phyloP scores from a whole-genome alignment of 2,329 filamentous ascomycete species.

The Cordyceps pruinosa region DNA sequence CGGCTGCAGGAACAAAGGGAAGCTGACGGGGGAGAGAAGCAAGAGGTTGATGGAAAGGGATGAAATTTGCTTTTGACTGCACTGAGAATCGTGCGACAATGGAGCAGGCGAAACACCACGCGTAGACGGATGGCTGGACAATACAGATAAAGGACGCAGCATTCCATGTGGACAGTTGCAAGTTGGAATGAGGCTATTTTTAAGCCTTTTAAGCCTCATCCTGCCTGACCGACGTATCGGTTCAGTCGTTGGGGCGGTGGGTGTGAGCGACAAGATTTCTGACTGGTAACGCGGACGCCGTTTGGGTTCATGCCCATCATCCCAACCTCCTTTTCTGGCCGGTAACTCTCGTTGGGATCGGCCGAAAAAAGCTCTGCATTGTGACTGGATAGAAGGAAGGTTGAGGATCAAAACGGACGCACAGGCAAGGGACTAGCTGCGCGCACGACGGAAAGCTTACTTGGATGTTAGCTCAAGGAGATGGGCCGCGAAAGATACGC shows the following conservation, averaged over 20 bases:
- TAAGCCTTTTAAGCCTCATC: slow-evolving; percentile 2
- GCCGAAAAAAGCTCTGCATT: neutral
- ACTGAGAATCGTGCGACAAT: neutral
- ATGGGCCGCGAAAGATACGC: too few relatives aligned
- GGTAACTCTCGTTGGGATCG: neutral
- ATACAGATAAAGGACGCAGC: neutral
- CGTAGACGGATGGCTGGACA: neutral
- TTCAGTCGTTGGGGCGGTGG: too few relatives aligned
- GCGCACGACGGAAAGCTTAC: too few relatives aligned
- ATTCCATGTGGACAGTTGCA: neutral
- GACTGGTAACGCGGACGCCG: neutral
- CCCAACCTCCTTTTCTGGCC: too few relatives aligned
- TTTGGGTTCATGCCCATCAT: too few relatives aligned
- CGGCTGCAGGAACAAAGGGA: neutral
- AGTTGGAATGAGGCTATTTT: neutral
- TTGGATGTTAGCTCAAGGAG: too few relatives aligned
- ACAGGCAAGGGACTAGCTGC: neutral
- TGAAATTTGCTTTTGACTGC: neutral
- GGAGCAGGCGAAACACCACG: neutral
- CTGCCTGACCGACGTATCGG: neutral
- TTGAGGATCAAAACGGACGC: too few relatives aligned
- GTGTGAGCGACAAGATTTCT: neutral
- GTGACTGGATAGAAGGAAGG: too few relatives aligned
- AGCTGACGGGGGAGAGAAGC: neutral
- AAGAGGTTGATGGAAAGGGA: neutral